Evolutionary conservation across 257 asterid species (phyloP).

Genomic region (Ajuga chamaepitys): DNA sequence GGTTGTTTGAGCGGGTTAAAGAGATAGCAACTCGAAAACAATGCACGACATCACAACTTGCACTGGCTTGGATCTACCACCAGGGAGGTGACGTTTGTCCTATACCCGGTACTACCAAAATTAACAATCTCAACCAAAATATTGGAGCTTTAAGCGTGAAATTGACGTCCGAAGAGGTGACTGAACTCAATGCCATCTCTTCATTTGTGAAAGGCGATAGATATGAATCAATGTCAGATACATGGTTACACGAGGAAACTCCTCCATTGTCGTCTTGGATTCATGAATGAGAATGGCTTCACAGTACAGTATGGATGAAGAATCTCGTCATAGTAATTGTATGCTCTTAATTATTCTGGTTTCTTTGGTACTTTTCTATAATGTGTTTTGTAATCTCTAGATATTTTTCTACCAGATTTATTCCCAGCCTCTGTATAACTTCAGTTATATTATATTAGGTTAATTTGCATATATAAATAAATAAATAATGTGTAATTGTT

Average conservation of each 20-base stretch:
- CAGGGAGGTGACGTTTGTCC: background rate
- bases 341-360: no score
- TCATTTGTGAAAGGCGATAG: conserved; percentile 2
- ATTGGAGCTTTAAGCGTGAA: conserved; percentile 19
- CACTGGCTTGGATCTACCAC: conserved; percentile 30
- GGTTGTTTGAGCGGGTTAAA: background rate
- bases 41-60: conserved; percentile 19
- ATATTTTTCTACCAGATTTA: no score
- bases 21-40: conserved; percentile 13
- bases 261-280: background rate
- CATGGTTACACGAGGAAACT: background rate
- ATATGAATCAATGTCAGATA: background rate
- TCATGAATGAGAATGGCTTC: no score
- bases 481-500: no score
- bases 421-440: no score
- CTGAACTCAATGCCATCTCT: conserved; percentile 5
- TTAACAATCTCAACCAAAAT: conserved; percentile 21
- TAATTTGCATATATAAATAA: no score
- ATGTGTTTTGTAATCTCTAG: no score
- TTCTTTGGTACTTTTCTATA: no score
- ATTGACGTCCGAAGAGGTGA: conserved; percentile 12
- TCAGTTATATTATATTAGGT: no score
- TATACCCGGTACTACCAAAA: conserved; percentile 26
- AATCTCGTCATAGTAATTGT: no score
- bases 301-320: no score